phyloP scores from a whole-genome alignment of 768 basidiomycete species.

The Calocybe gangraenosa region DNA sequence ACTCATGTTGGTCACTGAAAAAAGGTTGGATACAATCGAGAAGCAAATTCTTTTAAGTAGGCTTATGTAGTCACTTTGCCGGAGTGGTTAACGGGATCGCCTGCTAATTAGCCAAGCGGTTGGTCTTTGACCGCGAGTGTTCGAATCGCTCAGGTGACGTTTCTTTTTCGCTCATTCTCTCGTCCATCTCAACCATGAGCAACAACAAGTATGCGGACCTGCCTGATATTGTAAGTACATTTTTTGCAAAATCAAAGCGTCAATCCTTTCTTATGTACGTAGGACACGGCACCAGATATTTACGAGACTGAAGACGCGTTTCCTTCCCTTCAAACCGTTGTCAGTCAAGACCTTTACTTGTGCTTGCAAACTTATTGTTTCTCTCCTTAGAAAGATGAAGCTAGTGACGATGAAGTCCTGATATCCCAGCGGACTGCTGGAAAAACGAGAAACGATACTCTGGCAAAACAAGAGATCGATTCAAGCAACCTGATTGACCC shows the following conservation, averaged over 20 bases:
- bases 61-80: conserved; percentile 96
- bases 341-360: conserved; percentile 25
- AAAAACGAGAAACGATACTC: conserved; percentile 34
- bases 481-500: conserved; percentile 55
- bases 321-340: conserved; percentile 47
- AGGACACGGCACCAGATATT: conserved; percentile 91
- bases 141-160: conserved; percentile 52
- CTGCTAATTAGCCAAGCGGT: conserved; percentile 53
- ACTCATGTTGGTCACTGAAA: too few species aligned
- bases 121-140: conserved; percentile 11
- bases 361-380: conserved; percentile 7
- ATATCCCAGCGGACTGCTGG: conserved; percentile 33
- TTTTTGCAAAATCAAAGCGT: conserved; percentile 8
- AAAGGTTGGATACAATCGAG: too few species aligned
- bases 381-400: conserved; percentile 49
- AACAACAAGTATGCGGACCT: conserved; percentile 80
- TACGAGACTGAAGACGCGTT: conserved; percentile 88
- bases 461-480: conserved; percentile 66
- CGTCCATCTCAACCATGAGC: conserved; percentile 38
- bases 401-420: conserved; percentile 61
- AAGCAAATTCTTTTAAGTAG: too few species aligned
- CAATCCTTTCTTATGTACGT: conserved; percentile 3
- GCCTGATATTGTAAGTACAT: conserved; percentile 79
- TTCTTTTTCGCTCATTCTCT: conserved; percentile 18
- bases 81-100: conserved; percentile 91